Conservation (phyloP, 2,329 filamentous ascomycete species). For the Calonectria henricotiae region DNA sequence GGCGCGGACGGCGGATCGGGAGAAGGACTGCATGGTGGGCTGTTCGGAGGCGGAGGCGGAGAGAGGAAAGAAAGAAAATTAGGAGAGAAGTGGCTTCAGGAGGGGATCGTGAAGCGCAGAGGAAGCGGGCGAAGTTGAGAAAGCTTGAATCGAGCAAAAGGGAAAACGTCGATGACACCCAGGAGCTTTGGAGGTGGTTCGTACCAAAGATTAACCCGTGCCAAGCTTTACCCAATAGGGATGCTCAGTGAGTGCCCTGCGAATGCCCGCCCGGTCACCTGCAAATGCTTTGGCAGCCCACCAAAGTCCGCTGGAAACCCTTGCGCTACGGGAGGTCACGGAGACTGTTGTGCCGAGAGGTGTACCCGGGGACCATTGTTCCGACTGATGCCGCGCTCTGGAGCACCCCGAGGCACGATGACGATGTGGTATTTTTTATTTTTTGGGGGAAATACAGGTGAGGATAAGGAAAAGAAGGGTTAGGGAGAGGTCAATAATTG, state of each 20-base stretch:
- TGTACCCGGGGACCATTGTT: slow-evolving; percentile 46
- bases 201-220: slow-evolving; percentile 55
- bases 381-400: slow-evolving; percentile 43
- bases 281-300: slow-evolving; percentile 31
- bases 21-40: slow-evolving; percentile 86
- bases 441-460: background rate
- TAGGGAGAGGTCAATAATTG: background rate
- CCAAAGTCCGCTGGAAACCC: slow-evolving; percentile 28
- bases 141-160: slow-evolving; percentile 40
- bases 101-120: slow-evolving; percentile 37
- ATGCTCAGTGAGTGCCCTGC: slow-evolving; percentile 38
- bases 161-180: slow-evolving; percentile 52
- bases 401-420: slow-evolving; percentile 18
- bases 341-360: slow-evolving; percentile 49
- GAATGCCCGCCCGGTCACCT: slow-evolving; percentile 31
- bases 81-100: slow-evolving; percentile 37
- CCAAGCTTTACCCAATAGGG: slow-evolving; percentile 50
- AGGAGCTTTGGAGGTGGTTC: slow-evolving; percentile 50
- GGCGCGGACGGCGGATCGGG: slow-evolving; percentile 78
- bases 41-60: slow-evolving; percentile 37
- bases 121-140: slow-evolving; percentile 27
- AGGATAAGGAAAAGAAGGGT: background rate
- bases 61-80: slow-evolving; percentile 38
- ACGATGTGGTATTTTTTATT: background rate
- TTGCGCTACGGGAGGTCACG: slow-evolving; percentile 53